Evolutionary conservation across 495 filamentous ascomycete species (phyloP).

Genomic region (Penicillium daleae): DNA sequence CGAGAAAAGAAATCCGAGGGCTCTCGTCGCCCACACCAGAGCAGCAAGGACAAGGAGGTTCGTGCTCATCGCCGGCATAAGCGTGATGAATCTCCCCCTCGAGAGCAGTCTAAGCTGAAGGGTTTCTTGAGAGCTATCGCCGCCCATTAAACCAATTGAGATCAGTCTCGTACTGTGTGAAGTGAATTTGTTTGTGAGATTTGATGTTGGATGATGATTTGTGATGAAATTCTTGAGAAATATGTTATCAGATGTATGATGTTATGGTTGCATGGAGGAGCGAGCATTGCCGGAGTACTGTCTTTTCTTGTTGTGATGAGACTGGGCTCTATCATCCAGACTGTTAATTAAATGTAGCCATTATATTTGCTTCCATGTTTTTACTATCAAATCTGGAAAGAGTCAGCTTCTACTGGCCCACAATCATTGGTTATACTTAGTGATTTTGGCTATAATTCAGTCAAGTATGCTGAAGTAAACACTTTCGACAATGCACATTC

Average conservation of each 20-base stretch:
- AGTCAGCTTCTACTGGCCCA: background rate
- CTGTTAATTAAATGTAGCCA: constrained; percentile 12
- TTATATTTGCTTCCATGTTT: background rate
- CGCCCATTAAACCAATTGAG: constrained; percentile 30
- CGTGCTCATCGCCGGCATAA: constrained; percentile 35
- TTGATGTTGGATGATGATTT: constrained; percentile 23
- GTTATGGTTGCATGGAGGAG: constrained; percentile 28
- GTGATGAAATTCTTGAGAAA: background rate
- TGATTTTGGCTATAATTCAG: too few relatives aligned
- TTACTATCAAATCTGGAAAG: background rate
- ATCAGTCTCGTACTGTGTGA: constrained; percentile 20
- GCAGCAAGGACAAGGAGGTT: constrained; percentile 26
- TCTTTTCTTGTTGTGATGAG: constrained; percentile 18
- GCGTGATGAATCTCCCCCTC: constrained; percentile 40
- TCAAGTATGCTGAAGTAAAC: background rate
- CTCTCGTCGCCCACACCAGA: constrained; percentile 26
- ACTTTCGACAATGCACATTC: background rate
- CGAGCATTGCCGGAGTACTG: constrained; percentile 36
- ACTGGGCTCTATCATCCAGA: constrained; percentile 12
- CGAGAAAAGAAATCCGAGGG: constrained; percentile 27
- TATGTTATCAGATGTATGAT: constrained; percentile 19
- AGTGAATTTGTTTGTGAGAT: constrained; percentile 15
- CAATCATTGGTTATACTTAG: too few relatives aligned
- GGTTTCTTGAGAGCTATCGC: constrained; percentile 41
- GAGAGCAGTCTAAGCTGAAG: constrained; percentile 42